Base-by-base conservation (phyloP, 73 alveolate species). In the Urostyla sp. region DNA sequence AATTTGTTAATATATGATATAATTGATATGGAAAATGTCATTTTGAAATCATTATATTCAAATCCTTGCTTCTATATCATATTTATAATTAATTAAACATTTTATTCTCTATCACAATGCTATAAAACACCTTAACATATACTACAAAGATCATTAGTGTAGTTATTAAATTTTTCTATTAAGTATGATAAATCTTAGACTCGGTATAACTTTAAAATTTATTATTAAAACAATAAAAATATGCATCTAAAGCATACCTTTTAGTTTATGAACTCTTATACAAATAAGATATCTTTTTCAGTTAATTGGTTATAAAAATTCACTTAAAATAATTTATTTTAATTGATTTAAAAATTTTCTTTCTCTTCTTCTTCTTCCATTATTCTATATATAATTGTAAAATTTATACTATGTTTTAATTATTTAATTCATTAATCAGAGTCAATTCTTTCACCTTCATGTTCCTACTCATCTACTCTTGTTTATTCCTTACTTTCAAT, bases 161-260 rank as follows among this genome's bases (percentile, higher is more conserved):
- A 36, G 36, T 20, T 23, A 24, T 23, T 30, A 13, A 37, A 8
- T 20, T 18, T 18, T 5, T 21, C 15, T 15, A 28, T 49, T 43
- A 63, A 63, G 8, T 15, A 21, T 6, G 37, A 15, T 18, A 18
- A 45, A 43, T 51, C 75, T 7, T 45, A 24, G 4, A 67, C 5
- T 8, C 75, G 75, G 48, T 79, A 79, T 0, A 35, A 24, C n/a
- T 45, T 15, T 24, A 79, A 43, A n/a, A 61, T 35, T 23, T 30
- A n/a, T 13, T 43, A 76, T 16, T 31, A 34, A 31, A 73, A 45
- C 16, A 69, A 63, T 66, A 67, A 44, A 20, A 79, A 79, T 3
- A 55, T 53, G 80, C 90, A 79, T 45, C 90, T 67, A 21, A 27
- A 31, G 75, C 90, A 79, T 13, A 67, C 72, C 16, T 79, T 79